phyloP scores from a whole-genome alignment of 2,329 filamentous ascomycete species.

The Botryotinia convoluta region DNA sequence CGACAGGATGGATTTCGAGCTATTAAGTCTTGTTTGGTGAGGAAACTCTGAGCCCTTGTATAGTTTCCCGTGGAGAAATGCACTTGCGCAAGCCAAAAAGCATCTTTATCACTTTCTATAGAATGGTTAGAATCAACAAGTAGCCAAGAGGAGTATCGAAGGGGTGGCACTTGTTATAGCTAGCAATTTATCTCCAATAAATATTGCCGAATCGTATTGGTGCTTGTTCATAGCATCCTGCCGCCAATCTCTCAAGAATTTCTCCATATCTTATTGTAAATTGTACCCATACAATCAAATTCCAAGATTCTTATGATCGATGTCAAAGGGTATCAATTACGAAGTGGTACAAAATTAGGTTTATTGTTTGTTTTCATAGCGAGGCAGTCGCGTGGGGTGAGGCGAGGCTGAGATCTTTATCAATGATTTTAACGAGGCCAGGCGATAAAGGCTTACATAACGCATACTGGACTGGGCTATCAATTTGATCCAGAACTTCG shows the following conservation, averaged over 20 bases:
- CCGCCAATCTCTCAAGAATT: conserved; percentile 88
- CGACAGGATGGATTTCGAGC: conserved; percentile 79
- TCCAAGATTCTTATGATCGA: background rate
- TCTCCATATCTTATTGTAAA: conserved; percentile 65
- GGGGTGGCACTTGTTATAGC: conserved; percentile 75
- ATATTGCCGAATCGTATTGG: conserved; percentile 94
- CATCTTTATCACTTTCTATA: conserved; percentile 85
- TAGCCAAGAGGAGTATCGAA: background rate
- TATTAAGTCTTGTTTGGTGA: conserved; percentile 80
- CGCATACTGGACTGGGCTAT: background rate
- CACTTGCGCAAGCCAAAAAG: conserved; percentile 96
- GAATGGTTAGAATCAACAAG: conserved; percentile 20
- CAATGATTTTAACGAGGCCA: background rate
- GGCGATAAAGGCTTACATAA: background rate
- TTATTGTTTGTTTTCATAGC: conserved; percentile 11
- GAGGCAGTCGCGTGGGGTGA: conserved; percentile 13
- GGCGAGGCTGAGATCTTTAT: conserved; percentile 22
- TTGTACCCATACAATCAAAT: background rate
- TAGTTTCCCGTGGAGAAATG: conserved; percentile 96
- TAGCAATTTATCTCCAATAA: conserved; percentile 94
- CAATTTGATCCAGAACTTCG: background rate
- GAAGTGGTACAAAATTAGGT: background rate
- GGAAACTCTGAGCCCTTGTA: conserved; percentile 81
- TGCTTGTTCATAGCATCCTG: conserved; percentile 94
- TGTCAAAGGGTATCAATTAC: background rate